phyloP scores from a whole-genome alignment of 805 yeast genomes.

The Saturnispora diversa region DNA sequence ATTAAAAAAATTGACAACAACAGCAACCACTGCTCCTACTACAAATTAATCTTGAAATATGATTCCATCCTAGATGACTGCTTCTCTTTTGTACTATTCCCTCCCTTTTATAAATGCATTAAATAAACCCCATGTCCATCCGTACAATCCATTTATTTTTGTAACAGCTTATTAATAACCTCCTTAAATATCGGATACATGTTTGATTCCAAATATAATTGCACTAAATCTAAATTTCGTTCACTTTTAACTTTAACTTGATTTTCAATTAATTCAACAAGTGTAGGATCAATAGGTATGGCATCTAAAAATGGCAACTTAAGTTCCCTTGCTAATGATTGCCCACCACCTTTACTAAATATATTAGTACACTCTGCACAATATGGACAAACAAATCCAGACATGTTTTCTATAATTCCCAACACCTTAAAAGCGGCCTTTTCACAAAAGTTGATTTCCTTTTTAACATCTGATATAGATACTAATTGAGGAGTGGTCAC shows the following conservation, averaged over 20 bases:
- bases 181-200: constrained; percentile 37
- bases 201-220: constrained; percentile 32
- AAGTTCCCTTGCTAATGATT: constrained; percentile 52
- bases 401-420: constrained; percentile 93
- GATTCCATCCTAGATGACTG: no score
- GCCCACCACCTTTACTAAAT: constrained; percentile 91
- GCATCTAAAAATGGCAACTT: constrained; percentile 68
- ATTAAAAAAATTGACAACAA: no score
- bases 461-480: constrained; percentile 88
- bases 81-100: no score
- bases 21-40: no score
- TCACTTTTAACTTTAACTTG: constrained; percentile 57
- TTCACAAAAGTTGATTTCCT: constrained; percentile 85
- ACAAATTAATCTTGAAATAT: no score
- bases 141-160: background rate
- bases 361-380: constrained; percentile 90
- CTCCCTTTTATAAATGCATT: no score
- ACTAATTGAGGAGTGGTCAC: constrained; percentile 96
- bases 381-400: constrained; percentile 91
- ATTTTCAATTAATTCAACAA: constrained; percentile 79
- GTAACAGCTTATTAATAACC: no score
- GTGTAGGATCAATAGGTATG: constrained; percentile 88
- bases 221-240: constrained; percentile 27
- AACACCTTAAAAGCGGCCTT: constrained; percentile 74
- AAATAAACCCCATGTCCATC: background rate